Evolutionary conservation across 1,284 basidiomycete genomes (phyloP).

Genomic region (Calocybe gambosa): DNA sequence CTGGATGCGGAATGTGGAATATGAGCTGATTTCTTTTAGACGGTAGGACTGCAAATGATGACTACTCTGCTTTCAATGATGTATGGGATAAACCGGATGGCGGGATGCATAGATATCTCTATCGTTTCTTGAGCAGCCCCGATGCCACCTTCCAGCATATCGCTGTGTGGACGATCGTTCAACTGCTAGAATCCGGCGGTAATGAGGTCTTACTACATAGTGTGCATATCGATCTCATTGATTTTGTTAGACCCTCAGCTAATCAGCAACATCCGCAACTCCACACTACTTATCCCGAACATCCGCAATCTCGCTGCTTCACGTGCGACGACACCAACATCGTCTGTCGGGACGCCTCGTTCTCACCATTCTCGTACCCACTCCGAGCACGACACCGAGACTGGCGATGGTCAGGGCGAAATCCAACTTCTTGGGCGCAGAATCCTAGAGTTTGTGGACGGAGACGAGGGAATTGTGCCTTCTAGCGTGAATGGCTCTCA

Average conservation of each 20-base stretch:
- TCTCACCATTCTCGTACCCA: constrained; percentile 65
- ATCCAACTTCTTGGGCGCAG: constrained; percentile 81
- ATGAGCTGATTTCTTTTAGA: constrained; percentile 33
- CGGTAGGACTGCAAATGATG: constrained; percentile 77
- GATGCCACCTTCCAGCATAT: constrained; percentile 99
- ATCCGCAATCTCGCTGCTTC: constrained; percentile 79
- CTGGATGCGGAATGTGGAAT: background rate
- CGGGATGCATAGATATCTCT: constrained; percentile 93
- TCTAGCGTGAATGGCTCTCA: constrained; percentile 60
- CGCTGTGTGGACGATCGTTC: constrained; percentile 98
- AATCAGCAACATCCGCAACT: constrained; percentile 83
- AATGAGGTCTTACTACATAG: constrained; percentile 16
- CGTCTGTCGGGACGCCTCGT: constrained; percentile 67
- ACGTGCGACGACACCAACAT: constrained; percentile 64
- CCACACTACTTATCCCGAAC: constrained; percentile 74
- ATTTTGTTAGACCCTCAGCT: constrained; percentile 71
- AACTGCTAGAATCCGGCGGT: constrained; percentile 92
- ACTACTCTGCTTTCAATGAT: constrained; percentile 96
- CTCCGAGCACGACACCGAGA: constrained; percentile 77
- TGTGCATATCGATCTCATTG: background rate
- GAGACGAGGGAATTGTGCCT: constrained; percentile 56
- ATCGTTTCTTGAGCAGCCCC: constrained; percentile 88
- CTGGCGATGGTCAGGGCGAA: constrained; percentile 78
- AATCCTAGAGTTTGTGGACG: constrained; percentile 82
- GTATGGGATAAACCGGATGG: constrained; percentile 99